Percentiles rank a stretch among this genome's conserved stretches.
Conservation (phyloP, 2,329 filamentous ascomycete genomes). For the Sarocladiaceae sp. region DNA sequence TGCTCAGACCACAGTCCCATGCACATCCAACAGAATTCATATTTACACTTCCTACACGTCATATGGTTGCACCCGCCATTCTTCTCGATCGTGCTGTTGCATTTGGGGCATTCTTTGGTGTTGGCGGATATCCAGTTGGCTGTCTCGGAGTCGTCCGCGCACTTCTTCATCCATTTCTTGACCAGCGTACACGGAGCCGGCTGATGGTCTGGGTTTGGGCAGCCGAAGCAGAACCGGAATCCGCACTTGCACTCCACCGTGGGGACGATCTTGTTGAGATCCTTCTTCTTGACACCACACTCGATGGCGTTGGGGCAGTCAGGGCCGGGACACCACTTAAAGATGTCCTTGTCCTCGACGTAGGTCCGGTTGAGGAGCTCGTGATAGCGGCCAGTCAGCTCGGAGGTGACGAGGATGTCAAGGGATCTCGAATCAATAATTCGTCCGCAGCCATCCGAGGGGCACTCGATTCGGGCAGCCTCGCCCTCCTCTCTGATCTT, state of each 20-base stretch:
- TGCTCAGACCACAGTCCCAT: slow-evolving; percentile 99
- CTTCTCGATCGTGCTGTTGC: slow-evolving; percentile 96
- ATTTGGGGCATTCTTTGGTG: slow-evolving; percentile 96
- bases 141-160: slow-evolving; percentile 95
- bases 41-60: slow-evolving; percentile 92
- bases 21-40: slow-evolving; percentile 99
- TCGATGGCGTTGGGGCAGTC: slow-evolving; percentile 93
- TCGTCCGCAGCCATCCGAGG: slow-evolving; percentile 78
- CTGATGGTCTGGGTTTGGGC: slow-evolving; percentile 83
- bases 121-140: slow-evolving; percentile 99
- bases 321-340: slow-evolving; percentile 98
- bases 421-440: slow-evolving; percentile 90
- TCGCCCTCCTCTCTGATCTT: slow-evolving; percentile 97
- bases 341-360: slow-evolving; percentile 90
- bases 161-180: slow-evolving; percentile 96
- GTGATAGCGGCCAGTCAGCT: slow-evolving; percentile 64
- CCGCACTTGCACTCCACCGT: slow-evolving; percentile 84
- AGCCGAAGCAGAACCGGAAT: slow-evolving; percentile 93
- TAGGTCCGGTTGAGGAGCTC: slow-evolving; percentile 88
- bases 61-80: slow-evolving; percentile 98
- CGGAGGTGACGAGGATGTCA: slow-evolving; percentile 63
- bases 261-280: slow-evolving; percentile 79
- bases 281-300: slow-evolving; percentile 82
- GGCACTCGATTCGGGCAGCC: slow-evolving; percentile 90
- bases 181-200: slow-evolving; percentile 88